Conservation (phyloP, 192 early-diverging fungal genomes). For the Podila minutissima region DNA sequence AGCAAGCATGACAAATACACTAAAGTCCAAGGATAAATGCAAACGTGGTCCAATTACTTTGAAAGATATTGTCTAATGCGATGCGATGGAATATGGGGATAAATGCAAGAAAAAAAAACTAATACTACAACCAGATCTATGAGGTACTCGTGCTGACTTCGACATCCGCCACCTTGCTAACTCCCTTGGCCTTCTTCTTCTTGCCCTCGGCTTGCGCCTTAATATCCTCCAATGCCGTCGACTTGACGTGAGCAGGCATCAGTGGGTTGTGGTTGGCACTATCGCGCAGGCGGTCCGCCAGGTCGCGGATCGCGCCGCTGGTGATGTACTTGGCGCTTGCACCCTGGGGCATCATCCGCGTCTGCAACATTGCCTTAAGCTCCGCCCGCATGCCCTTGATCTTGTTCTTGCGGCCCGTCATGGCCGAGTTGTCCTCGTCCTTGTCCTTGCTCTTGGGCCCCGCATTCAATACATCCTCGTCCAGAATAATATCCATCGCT, state of each 20-base stretch:
- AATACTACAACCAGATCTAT: not conserved
- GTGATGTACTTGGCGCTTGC: slow-evolving; percentile 72
- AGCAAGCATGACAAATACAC: too few relatives aligned
- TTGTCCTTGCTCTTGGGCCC: slow-evolving; percentile 32
- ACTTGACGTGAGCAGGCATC: slow-evolving; percentile 45
- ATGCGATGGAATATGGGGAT: not conserved
- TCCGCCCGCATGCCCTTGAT: slow-evolving; percentile 55
- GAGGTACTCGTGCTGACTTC: slow-evolving; percentile 1
- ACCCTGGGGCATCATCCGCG: slow-evolving; percentile 60
- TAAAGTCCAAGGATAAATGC: too few relatives aligned
- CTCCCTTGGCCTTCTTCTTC: slow-evolving; percentile 4
- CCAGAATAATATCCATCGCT: slow-evolving; percentile 49
- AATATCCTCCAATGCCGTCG: slow-evolving; percentile 49
- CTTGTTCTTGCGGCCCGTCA: slow-evolving; percentile 52
- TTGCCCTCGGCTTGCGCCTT: slow-evolving; percentile 18
- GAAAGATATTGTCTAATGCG: too few relatives aligned
- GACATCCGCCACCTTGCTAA: not conserved
- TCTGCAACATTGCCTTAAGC: slow-evolving; percentile 56
- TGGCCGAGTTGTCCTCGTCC: slow-evolving; percentile 50
- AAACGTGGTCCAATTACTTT: too few relatives aligned
- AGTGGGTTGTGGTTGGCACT: slow-evolving; percentile 36
- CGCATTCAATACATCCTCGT: slow-evolving; percentile 31
- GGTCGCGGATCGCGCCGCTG: slow-evolving; percentile 66
- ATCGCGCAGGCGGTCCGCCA: slow-evolving; percentile 70
- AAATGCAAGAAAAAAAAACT: not conserved